Base-by-base conservation (phyloP, 495 filamentous ascomycete genomes). In the Aspergillus carlsbadensis region DNA sequence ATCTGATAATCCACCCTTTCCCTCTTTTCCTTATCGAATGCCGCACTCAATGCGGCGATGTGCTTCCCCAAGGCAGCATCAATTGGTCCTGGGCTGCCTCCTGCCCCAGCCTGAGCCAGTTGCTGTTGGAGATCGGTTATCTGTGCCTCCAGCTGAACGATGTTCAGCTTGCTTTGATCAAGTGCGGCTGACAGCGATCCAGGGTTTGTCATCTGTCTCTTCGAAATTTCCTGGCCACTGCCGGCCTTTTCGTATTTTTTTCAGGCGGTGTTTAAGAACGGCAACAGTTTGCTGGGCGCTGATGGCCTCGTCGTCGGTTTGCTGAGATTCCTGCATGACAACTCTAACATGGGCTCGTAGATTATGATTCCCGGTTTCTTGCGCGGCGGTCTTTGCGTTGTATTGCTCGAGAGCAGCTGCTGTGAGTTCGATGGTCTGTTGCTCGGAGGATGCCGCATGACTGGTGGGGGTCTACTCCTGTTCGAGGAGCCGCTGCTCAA, bases 151-250 rank as follows among this genome's bases (percentile, higher is more conserved):
- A 58, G 57, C 37, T 60, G 11, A 6, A 44, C 34, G 6, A 61
- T 39, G 10, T 17, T 42, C 13, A 61, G 35, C 15, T 49, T 13
- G 20, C 46, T 42, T n/a, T 63, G 35, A 10, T 36, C 57, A 2
- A 66, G 52, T 22, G 57, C 60, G 0, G 57, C 52, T 10, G 42
- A 20, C 33, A 55, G 53, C 3, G 54, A 57, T 0, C 35, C 57
- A n/a, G 52, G 13, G 10, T 58, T 24, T 3, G 45, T 37, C 2
- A 57, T 51, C 6, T 39, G 53, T 1, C 50, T 54, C 29, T 58
- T 62, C 13, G 57, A 47, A 8, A 58, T 54, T 40, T 35, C 36
- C 51, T 65, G 54, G 3, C 42, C n/a, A 20, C 46, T 44, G 20
- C 21, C 5, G 0, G 42, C 37, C n/a, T 43, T 40, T 14, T n/a